Conservation (phyloP, 2,329 filamentous ascomycete genomes). For the Hirsutella thompsonii region DNA sequence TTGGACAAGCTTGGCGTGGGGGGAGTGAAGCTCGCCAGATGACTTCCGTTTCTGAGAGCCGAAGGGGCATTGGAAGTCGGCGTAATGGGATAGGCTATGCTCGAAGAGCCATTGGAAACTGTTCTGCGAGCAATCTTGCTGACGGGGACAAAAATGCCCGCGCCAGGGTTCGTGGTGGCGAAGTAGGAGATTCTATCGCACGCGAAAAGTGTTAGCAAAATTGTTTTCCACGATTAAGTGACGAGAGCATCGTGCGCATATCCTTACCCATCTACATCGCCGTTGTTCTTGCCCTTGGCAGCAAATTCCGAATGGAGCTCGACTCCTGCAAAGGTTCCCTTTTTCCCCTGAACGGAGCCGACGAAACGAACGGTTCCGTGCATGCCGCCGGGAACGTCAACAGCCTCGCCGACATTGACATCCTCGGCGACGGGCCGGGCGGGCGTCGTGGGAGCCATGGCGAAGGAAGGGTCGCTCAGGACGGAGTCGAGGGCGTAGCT, state of each 20-base stretch:
- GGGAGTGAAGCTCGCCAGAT: conserved; percentile 48
- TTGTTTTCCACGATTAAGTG: too few relatives aligned
- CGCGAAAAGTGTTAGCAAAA: too few relatives aligned
- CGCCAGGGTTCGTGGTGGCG: conserved; percentile 59
- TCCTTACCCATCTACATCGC: conserved; percentile 83
- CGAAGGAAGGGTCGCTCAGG: conserved; percentile 18
- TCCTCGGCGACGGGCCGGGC: conserved; percentile 34
- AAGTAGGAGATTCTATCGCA: conserved; percentile 68
- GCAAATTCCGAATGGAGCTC: conserved; percentile 77
- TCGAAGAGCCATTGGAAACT: conserved; percentile 35
- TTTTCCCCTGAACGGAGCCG: conserved; percentile 76
- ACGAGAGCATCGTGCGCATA: neutral
- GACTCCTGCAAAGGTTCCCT: conserved; percentile 82
- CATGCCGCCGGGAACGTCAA: conserved; percentile 92
- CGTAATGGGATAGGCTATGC: conserved; percentile 47
- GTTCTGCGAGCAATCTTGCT: conserved; percentile 64
- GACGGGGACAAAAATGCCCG: conserved; percentile 87
- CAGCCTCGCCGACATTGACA: conserved; percentile 65
- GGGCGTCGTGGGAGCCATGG: conserved; percentile 41
- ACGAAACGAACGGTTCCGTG: conserved; percentile 80
- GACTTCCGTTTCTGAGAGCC: conserved; percentile 38
- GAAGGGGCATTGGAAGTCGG: conserved; percentile 52
- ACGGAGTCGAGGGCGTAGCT: conserved; percentile 48
- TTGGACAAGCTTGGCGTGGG: conserved; percentile 56
- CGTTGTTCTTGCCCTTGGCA: conserved; percentile 80